Conservation (phyloP, 495 filamentous ascomycete genomes). For the Viridothelium virens region DNA sequence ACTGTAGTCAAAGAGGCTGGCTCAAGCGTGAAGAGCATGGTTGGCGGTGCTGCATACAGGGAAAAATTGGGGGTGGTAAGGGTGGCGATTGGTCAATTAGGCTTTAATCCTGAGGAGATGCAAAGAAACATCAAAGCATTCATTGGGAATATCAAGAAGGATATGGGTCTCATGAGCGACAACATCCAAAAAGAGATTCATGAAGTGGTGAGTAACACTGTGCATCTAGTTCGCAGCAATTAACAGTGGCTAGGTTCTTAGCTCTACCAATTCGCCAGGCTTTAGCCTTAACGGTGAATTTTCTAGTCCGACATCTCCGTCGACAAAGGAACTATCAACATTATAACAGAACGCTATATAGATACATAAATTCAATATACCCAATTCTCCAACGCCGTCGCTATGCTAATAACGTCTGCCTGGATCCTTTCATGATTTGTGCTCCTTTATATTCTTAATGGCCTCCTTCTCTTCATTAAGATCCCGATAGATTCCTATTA, state of each 20-base stretch:
- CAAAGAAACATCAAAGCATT: conserved; percentile 75
- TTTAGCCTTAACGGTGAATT: conserved; percentile 79
- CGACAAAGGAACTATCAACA: conserved; percentile 5
- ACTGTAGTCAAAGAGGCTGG: conserved; percentile 78
- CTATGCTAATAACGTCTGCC: conserved; percentile 22
- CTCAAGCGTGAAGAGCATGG: conserved; percentile 61
- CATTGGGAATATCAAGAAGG: conserved; percentile 67
- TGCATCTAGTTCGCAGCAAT: not conserved
- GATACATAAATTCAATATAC: conserved; percentile 8
- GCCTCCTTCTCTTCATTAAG: conserved; percentile 69
- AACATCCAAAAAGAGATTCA: conserved; percentile 70
- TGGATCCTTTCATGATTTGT: conserved; percentile 43
- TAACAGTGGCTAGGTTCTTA: conserved; percentile 54
- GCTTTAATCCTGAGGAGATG: conserved; percentile 79
- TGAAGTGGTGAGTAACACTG: conserved; percentile 62
- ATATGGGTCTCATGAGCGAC: conserved; percentile 61
- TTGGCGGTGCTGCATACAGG: conserved; percentile 77
- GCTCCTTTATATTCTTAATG: conserved; percentile 50
- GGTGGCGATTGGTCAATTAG: conserved; percentile 83
- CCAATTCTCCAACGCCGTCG: conserved; percentile 25
- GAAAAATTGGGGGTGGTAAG: conserved; percentile 78
- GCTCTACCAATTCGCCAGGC: conserved; percentile 76
- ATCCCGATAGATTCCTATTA: conserved; percentile 68
- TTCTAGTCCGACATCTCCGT: conserved; percentile 1
- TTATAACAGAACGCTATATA: conserved; percentile 25